A percentile compares a stretch with the other conserved stretches of the same genome.
Evolutionary conservation across 106 monocot genomes (phyloP).

Genomic region (Phalaenopsis aphrodite): DNA sequence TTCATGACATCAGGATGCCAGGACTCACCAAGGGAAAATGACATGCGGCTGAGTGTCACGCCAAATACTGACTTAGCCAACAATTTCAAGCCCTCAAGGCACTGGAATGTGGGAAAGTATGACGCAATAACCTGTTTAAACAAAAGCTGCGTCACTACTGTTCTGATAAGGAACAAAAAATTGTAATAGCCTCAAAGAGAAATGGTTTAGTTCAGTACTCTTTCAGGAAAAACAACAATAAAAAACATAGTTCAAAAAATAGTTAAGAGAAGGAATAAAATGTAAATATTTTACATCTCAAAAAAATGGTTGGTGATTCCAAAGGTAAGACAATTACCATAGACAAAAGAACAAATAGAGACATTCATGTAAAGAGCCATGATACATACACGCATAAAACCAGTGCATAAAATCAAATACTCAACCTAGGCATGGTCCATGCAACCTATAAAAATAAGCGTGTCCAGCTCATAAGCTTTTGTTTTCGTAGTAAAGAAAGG

Average conservation of each 20-base stretch:
- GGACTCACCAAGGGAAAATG: conserved; percentile 62
- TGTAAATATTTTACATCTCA: neutral
- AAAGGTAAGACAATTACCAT: neutral
- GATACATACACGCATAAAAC: neutral
- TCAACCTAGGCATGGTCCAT: neutral
- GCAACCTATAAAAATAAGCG: too few relatives aligned
- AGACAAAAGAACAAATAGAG: neutral
- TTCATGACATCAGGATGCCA: conserved; percentile 95
- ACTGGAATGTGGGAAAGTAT: conserved; percentile 68
- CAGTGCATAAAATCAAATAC: neutral
- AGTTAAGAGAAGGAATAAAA: neutral
- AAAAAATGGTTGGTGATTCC: neutral
- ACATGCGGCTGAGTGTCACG: conserved; percentile 44
- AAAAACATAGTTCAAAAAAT: neutral
- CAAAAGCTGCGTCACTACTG: neutral
- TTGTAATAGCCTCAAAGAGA: neutral
- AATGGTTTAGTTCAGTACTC: neutral
- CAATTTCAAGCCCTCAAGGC: conserved; percentile 75
- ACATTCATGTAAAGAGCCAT: neutral
- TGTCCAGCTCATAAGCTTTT: too few relatives aligned
- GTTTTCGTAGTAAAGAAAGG: too few relatives aligned
- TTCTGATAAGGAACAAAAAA: neutral
- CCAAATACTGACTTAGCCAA: conserved; percentile 91
- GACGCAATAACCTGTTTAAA: conserved; percentile 53
- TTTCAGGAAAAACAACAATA: neutral